Evolutionary conservation across 352 stramenopile species (phyloP).

Genomic region (Phytophthora hybrid): DNA sequence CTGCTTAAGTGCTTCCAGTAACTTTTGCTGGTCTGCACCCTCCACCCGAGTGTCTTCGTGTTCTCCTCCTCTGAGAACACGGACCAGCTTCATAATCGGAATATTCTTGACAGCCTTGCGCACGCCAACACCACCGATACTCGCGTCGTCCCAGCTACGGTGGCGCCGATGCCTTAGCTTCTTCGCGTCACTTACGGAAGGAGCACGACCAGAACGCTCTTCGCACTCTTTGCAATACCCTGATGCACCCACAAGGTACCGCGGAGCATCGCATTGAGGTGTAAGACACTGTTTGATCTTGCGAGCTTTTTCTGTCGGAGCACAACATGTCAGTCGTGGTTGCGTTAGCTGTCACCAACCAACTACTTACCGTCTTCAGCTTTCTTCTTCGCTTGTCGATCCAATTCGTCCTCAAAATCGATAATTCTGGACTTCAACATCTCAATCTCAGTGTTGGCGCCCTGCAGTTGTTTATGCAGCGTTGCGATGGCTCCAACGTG

Average conservation of each 20-base stretch:
- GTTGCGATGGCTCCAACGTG: constrained; percentile 19
- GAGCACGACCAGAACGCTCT: constrained; percentile 24
- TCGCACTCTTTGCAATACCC: constrained; percentile 77
- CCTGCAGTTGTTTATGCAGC: constrained; percentile 35
- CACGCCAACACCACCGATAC: constrained; percentile 27
- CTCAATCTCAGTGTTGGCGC: constrained; percentile 29
- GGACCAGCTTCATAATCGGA: constrained; percentile 51
- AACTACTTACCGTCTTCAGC: constrained; percentile 42
- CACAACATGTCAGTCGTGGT: not conserved
- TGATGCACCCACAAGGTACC: constrained; percentile 63
- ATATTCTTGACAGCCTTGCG: constrained; percentile 57
- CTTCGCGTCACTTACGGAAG: constrained; percentile 15
- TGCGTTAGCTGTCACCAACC: not conserved
- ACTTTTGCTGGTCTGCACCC: constrained; percentile 28
- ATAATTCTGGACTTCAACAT: constrained; percentile 39
- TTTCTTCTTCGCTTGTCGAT: constrained; percentile 46
- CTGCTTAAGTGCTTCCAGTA: constrained; percentile 57
- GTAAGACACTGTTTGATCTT: constrained; percentile 66
- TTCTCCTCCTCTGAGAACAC: constrained; percentile 31
- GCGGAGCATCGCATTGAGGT: constrained; percentile 70
- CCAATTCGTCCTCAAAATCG: constrained; percentile 57
- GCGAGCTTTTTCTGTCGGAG: constrained; percentile 50
- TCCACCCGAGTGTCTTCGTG: constrained; percentile 26
- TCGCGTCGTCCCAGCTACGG: constrained; percentile 55
- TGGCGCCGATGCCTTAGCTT: constrained; percentile 47